Base-by-base conservation (phyloP, 1,139 yeast genomes). In the Suhomyces bokatorum region DNA sequence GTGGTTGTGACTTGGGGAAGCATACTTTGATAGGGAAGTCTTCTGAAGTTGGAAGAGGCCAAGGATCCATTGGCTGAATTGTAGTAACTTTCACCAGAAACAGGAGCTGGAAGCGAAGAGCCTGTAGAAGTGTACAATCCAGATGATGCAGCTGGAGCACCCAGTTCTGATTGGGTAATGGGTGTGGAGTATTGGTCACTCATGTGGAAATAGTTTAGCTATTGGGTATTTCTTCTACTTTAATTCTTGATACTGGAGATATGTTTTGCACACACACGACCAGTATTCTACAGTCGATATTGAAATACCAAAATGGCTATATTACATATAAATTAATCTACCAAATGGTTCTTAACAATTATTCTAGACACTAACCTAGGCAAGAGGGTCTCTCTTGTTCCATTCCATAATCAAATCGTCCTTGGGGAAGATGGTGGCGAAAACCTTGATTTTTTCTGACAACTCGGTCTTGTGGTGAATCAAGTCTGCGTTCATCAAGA, bases 351-450 rank as follows among this genome's bases (percentile, higher is more conserved):
- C 24, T 20, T 34, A 33, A 12, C 17, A 15, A 28, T 27, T 29
- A 15, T 30, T 37, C 40, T 31, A 37, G 30, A n/a, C 29, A 15
- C 29, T 31, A 29, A 24, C 29, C 30, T 43, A 31, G 6, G 46
- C 42, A 26, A 41, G 37, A 22, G 83, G 81, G 51, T 85, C 85
- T 69, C 91, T 81, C 55, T 62, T 70, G 45, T 77, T 75, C 77
- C 91, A 91, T 59, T 83, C 75, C 65, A 93, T 71, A 57, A 88
- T 80, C 63, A 95, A 82, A 64, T 91, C 97, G 69, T 93, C 99
- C 66, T 88, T 83, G 30, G 99, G 99, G 87, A 93, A 93, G 62
- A 93, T 90, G 26, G 99, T 93, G 31, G 99, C 99, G 66, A 93
- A 93, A 33, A 93, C 98, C 62, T 90, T 88, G 60, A 93, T 89